Evolutionary conservation across 1,284 basidiomycete species (phyloP).

Genomic region (Heliocybe sulcata): DNA sequence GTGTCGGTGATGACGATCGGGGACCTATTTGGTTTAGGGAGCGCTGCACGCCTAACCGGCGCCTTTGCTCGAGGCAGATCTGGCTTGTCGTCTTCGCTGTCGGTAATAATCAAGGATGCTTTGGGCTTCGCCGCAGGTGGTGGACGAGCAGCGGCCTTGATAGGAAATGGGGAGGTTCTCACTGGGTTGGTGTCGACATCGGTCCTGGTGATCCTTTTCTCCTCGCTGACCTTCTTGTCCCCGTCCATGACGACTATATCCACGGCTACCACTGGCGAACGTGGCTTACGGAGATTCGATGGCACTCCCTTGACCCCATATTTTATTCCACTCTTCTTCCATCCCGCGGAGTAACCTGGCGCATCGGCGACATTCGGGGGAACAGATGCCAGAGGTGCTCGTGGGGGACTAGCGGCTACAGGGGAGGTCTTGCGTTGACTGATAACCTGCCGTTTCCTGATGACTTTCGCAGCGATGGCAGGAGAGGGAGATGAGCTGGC

Average conservation of each 20-base stretch:
- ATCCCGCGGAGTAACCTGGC: conserved; percentile 21
- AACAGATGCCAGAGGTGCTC: conserved; percentile 34
- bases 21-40: neutral
- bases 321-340: conserved; percentile 20
- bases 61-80: neutral
- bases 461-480: neutral
- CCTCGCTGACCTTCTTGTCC: conserved; percentile 49
- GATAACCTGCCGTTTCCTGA: neutral
- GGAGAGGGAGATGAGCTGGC: conserved; percentile 7
- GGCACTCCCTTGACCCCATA: conserved; percentile 21
- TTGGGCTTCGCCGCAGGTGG: neutral
- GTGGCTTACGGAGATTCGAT: conserved; percentile 24
- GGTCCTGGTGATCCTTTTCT: conserved; percentile 27
- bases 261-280: conserved; percentile 45
- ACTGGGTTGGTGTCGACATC: conserved; percentile 20
- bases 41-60: too few relatives aligned
- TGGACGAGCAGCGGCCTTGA: neutral
- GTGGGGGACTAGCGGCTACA: conserved; percentile 20
- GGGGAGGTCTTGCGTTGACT: conserved; percentile 12
- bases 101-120: conserved; percentile 3
- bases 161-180: conserved; percentile 3
- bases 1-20: conserved; percentile 11
- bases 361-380: conserved; percentile 34
- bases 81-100: conserved; percentile 6
- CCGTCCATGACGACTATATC: conserved; percentile 60